Base-by-base conservation (phyloP, 495 filamentous ascomycete genomes). In the Podospora pseudopauciseta region DNA sequence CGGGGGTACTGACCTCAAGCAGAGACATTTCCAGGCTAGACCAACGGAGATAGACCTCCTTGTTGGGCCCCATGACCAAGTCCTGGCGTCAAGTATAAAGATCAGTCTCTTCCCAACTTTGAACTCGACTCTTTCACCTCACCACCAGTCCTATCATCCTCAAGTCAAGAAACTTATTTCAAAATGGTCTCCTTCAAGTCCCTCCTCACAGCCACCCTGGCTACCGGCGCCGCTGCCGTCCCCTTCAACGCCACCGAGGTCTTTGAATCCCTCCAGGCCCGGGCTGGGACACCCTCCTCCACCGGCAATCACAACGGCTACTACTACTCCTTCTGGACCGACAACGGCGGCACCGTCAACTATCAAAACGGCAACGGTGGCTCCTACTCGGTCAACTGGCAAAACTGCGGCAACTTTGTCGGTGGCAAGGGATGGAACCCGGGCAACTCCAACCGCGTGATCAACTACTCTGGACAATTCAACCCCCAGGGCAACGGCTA, bases 371-470 rank as follows among this genome's bases (percentile, higher is more conserved):
- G 81, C 58, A 67, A 74, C 34, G 80, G 69, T 18, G 86, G 86
- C 6, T 72, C 78, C 49, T 90, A 88, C 78, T 80, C 74, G 61
- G 80, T 87, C 18, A 79, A 70, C 20, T 89, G 86, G 87, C 72
- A 71, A 27, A 81, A 83, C 69, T 76, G 75, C 57, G 83, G 83
- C 32, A 86, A 88, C 78, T 89, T 87, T 62, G 84, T 87, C 63
- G 86, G 81, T 30, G 88, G 88, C 59, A 88, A 88, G 78, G 87
- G 87, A n/a, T 89, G 86, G 85, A 81, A 82, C 71, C 81, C 84
- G 49, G 85, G 85, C 15, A 74, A 34, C 5, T 65, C 53, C 19
- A 49, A 49, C 39, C 56, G 65, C 68, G 88, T 76, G 18, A 85
- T 90, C 72, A 84, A 74, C 63, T 87, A 84, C 80, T 80, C 74